Evolutionary conservation across 768 basidiomycete genomes (phyloP).

Genomic region (Trametes cubensis): DNA sequence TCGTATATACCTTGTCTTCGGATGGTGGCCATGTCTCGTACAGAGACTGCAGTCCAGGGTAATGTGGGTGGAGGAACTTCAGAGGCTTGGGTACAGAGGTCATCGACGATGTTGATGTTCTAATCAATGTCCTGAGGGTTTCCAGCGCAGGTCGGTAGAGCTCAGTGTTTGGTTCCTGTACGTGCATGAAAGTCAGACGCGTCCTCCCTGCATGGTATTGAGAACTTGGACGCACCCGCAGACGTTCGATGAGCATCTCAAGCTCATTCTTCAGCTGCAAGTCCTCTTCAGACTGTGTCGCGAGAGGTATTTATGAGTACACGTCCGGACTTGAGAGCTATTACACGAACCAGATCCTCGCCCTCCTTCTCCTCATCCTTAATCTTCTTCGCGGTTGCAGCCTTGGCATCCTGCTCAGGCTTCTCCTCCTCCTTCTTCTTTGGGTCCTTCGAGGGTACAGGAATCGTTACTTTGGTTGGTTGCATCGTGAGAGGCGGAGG

Average conservation of each 20-base stretch:
- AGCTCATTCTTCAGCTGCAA: constrained; percentile 89
- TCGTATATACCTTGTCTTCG: constrained; percentile 64
- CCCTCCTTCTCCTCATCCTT: constrained; percentile 55
- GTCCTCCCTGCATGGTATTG: neutral
- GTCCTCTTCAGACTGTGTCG: constrained; percentile 88
- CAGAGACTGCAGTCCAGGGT: constrained; percentile 79
- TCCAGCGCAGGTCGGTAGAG: constrained; percentile 91
- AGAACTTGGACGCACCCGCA: constrained; percentile 63
- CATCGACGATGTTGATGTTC: constrained; percentile 98
- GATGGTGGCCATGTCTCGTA: constrained; percentile 83
- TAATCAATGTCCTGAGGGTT: constrained; percentile 88
- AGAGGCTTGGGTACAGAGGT: constrained; percentile 98
- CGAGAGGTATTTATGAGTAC: neutral
- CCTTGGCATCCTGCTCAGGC: constrained; percentile 53
- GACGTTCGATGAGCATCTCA: constrained; percentile 93
- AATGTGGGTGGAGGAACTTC: constrained; percentile 96
- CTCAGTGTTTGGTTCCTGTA: constrained; percentile 82
- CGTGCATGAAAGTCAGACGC: constrained; percentile 22
- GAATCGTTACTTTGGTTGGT: constrained; percentile 57
- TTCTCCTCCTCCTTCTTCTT: constrained; percentile 65
- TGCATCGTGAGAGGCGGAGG: constrained; percentile 38
- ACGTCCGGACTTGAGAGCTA: neutral
- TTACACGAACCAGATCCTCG: constrained; percentile 72
- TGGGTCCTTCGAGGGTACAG: constrained; percentile 74
- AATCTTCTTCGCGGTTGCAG: constrained; percentile 33